Evolutionary conservation across 306 rosid species (phyloP).

Genomic region (Medicago lupulina): DNA sequence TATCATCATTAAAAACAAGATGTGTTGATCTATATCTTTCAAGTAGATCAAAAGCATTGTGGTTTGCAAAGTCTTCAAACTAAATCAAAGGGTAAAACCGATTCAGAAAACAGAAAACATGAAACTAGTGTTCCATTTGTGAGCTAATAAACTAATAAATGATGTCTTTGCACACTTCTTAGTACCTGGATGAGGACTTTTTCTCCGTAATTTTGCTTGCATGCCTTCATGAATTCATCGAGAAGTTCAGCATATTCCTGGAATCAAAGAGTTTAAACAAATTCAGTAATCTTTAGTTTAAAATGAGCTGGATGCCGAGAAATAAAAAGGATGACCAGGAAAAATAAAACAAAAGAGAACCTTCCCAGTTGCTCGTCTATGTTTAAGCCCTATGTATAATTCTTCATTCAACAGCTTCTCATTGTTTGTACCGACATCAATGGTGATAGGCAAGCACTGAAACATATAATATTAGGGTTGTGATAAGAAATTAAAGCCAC

Average conservation of each 20-base stretch:
- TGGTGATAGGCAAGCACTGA: constrained; percentile 97
- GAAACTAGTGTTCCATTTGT: constrained; percentile 16
- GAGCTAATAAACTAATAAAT: constrained; percentile 29
- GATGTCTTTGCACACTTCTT: constrained; percentile 23
- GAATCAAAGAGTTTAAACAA: constrained; percentile 8
- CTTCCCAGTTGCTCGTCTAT: constrained; percentile 91
- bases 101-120: constrained; percentile 27
- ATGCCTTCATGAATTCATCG: constrained; percentile 89
- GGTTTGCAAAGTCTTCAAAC: constrained; percentile 99
- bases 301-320: background rate
- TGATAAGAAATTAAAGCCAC: constrained; percentile 14
- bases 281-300: constrained; percentile 19
- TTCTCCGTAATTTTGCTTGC: constrained; percentile 90
- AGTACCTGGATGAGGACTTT: constrained; percentile 87
- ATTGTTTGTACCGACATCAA: constrained; percentile 99
- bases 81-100: constrained; percentile 42
- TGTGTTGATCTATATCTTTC: constrained; percentile 82
- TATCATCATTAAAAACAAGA: constrained; percentile 96
- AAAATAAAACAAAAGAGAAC: constrained; percentile 41
- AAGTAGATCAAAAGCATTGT: constrained; percentile 97
- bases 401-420: constrained; percentile 82
- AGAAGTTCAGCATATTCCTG: constrained; percentile 93
- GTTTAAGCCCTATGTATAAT: constrained; percentile 92
- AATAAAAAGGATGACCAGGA: constrained; percentile 35
- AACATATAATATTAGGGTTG: constrained; percentile 37